These are phyloP conservation scores for Westerdykella aurantiaca DNA, from an alignment of 2,329 filamentous ascomycete genomes.

Conservation along the genomic window DNA sequence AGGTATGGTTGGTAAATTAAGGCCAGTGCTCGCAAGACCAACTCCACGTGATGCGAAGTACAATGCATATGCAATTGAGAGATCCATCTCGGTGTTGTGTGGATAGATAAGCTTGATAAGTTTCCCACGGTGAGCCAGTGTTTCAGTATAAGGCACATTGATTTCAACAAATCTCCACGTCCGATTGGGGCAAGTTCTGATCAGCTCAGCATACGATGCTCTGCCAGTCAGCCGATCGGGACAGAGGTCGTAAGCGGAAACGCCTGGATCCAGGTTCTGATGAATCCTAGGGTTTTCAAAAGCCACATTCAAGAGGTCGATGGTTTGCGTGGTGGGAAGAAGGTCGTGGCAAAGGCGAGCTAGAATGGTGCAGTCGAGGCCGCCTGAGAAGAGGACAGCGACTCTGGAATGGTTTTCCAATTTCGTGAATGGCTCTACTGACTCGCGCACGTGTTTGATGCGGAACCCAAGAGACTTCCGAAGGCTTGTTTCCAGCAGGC, in stretches of 20 bases:
- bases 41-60: constrained; percentile 84
- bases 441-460: constrained; percentile 25
- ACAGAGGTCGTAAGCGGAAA: constrained; percentile 68
- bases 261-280: constrained; percentile 23
- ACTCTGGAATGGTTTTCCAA: constrained; percentile 46
- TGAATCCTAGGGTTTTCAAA: constrained; percentile 83
- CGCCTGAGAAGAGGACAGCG: constrained; percentile 87
- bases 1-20: constrained; percentile 24
- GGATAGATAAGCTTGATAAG: constrained; percentile 78
- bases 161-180: constrained; percentile 80
- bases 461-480: constrained; percentile 58
- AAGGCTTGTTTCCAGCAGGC: constrained; percentile 50
- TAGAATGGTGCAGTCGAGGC: constrained; percentile 84
- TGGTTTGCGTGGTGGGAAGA: constrained; percentile 59
- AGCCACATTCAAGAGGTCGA: constrained; percentile 91
- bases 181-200: constrained; percentile 60
- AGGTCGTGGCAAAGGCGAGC: constrained; percentile 75
- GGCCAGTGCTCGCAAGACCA: constrained; percentile 41
- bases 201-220: constrained; percentile 70
- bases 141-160: constrained; percentile 76
- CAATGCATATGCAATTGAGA: constrained; percentile 88
- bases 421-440: constrained; percentile 1
- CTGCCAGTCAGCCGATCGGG: constrained; percentile 87
- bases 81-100: constrained; percentile 97
- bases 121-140: constrained; percentile 58